Percentiles rank a stretch among this genome's conserved stretches.
Conservation (phyloP, 2,329 filamentous ascomycete genomes). For the Tothia fuscella region DNA sequence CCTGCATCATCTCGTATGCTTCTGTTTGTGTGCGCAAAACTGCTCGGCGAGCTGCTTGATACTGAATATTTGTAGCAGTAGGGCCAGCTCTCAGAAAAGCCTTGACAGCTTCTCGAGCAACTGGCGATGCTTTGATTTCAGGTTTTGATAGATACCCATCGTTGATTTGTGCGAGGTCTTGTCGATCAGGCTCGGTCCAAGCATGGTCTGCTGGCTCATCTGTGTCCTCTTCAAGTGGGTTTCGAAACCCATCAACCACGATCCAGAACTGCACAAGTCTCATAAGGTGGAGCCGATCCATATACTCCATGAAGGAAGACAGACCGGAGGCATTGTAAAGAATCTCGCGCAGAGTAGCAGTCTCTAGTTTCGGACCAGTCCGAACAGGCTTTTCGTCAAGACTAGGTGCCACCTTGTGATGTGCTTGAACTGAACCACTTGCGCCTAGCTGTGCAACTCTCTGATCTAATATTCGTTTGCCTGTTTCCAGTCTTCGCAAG, state of each 20-base stretch:
- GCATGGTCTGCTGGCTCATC: constrained; percentile 44
- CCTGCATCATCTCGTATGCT: constrained; percentile 74
- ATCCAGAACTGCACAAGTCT: constrained; percentile 94
- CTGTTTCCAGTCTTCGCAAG: constrained; percentile 79
- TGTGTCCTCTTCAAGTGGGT: constrained; percentile 78
- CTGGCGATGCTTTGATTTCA: constrained; percentile 65
- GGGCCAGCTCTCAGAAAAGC: constrained; percentile 70
- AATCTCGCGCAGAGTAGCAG: constrained; percentile 70
- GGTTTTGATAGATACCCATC: constrained; percentile 76
- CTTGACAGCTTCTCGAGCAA: constrained; percentile 57
- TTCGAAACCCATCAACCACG: constrained; percentile 91
- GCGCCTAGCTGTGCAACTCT: constrained; percentile 71
- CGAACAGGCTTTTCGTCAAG: constrained; percentile 10
- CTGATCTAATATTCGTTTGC: constrained; percentile 80
- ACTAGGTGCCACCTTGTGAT: not conserved
- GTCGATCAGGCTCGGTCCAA: constrained; percentile 75
- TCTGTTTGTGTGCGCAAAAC: constrained; percentile 73
- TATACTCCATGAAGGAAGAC: constrained; percentile 99
- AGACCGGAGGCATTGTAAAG: constrained; percentile 79
- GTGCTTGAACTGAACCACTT: constrained; percentile 37
- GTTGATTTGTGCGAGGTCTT: constrained; percentile 82
- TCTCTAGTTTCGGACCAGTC: constrained; percentile 55
- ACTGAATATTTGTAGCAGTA: constrained; percentile 65
- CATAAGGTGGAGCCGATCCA: constrained; percentile 85
- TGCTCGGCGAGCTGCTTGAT: constrained; percentile 68